A percentile compares a stretch with the other conserved stretches of the same genome.
Conservation (phyloP, 2,329 filamentous ascomycete species). For the Colletotrichum somersetense region DNA sequence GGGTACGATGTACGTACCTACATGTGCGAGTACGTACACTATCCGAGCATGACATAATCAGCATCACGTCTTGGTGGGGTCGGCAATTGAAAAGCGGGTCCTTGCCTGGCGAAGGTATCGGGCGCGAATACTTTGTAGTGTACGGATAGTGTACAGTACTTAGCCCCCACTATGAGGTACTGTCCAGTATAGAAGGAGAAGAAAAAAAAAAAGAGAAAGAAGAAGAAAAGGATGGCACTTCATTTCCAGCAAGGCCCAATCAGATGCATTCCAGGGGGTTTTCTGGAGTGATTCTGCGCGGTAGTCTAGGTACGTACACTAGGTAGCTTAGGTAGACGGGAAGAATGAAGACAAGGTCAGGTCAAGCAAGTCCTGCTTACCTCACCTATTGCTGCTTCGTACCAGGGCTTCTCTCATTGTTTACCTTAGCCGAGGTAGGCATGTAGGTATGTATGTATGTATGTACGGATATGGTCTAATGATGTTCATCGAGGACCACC, state of each 20-base stretch:
- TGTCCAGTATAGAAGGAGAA: background rate
- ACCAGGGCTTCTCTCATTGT: no score
- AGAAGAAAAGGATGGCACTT: background rate
- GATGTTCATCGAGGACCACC: background rate
- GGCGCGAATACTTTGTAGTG: no score
- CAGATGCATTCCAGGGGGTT: background rate
- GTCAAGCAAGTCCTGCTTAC: background rate
- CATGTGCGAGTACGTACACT: background rate
- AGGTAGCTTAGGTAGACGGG: background rate
- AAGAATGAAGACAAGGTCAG: background rate
- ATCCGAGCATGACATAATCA: background rate
- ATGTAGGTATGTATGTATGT: no score
- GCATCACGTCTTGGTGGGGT: no score
- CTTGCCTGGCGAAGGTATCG: no score
- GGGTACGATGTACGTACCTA: no score
- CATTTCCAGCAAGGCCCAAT: background rate
- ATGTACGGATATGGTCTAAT: background rate
- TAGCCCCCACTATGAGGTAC: no score
- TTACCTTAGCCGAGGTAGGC: no score
- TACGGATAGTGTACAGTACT: no score
- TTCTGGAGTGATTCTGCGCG: background rate
- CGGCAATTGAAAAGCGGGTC: background rate
- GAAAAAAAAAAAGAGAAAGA: background rate
- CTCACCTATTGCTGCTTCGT: background rate
- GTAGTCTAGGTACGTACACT: background rate